Base-by-base conservation (phyloP, 2,329 filamentous ascomycete species). In the Cyphellophora europaea region DNA sequence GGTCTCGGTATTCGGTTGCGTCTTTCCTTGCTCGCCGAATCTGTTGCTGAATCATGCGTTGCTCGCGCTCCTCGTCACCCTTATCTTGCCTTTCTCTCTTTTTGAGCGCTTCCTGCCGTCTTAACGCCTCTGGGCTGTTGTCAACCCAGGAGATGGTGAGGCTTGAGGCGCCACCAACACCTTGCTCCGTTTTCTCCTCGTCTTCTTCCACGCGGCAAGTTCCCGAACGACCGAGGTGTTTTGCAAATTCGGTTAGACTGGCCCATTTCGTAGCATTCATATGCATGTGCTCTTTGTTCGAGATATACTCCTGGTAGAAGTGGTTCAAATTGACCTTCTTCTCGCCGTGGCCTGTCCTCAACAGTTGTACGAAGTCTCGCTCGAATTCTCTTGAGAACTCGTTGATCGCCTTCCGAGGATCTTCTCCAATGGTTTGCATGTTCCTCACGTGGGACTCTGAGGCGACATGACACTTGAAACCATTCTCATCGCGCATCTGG, bases 231-330 rank as follows among this genome's bases (percentile, higher is more conserved):
- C 89, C 88, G 1, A 98, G 63, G 51, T 84, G 66, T 53, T 94
- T 93, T 11, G 83, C 85, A 54, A 94, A 93, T 50, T 96, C 87
- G 3, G 87, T 89, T 49, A 98, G 62, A 35, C 76, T 84, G 3
- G 79, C 74, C 87, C 87, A 96, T 51, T 81, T 80, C 0, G 91
- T 96, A 5, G 86, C 71, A 58, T 95, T 95, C 82, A 96, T 87
- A 55, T 96, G 91, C 6, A 91, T 67, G 55, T 96, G 89, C 51
- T 86, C 72, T 57, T 88, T 87, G 48, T 89, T 81, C 11, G 77
- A 71, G 48, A 96, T 95, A 51, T 93, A 91, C 53, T 88, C 80
- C 56, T 96, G 86, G 61, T 98, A 98, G 57, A 96, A 96, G 42
- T 84, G 79, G 53, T 98, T 98, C 33, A 88, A 75, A 19, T 88